Evolutionary conservation across 176 grass and related monocot species (phyloP).

Genomic region (Bromus sterilis): DNA sequence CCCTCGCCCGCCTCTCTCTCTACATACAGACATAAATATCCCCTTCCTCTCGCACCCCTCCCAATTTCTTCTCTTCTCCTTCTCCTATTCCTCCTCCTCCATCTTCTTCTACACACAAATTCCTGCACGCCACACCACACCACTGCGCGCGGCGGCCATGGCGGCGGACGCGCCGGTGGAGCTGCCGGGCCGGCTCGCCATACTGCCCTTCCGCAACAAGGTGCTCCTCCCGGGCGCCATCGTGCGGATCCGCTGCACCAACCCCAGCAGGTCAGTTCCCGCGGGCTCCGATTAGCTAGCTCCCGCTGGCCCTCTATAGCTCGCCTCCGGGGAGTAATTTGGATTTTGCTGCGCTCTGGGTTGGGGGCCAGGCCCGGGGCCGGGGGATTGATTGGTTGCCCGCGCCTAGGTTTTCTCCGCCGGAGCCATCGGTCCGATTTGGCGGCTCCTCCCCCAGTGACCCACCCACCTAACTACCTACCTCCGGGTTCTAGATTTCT

Average conservation of each 20-base stretch:
- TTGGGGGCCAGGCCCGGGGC: neutral
- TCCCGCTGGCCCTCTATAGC: neutral
- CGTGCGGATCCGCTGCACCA: constrained; percentile 94
- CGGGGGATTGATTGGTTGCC: constrained; percentile 10
- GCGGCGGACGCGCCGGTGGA: constrained; percentile 67
- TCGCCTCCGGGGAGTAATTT: neutral
- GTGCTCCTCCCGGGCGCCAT: constrained; percentile 91
- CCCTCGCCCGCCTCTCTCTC: neutral
- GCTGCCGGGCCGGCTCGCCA: constrained; percentile 76
- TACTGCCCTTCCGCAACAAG: constrained; percentile 95
- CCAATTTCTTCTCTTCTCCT: neutral
- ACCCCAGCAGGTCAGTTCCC: constrained; percentile 67
- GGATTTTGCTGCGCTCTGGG: neutral
- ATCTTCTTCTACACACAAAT: no score
- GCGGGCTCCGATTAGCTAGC: neutral
- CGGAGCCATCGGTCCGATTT: neutral
- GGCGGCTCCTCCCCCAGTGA: neutral
- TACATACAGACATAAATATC: constrained; percentile 13
- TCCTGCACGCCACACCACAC: neutral
- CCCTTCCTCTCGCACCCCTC: constrained; percentile 16
- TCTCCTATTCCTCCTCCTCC: neutral
- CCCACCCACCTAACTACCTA: neutral
- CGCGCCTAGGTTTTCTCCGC: constrained; percentile 9
- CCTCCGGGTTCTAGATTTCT: neutral
- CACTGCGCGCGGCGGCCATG: constrained; percentile 27